Evolutionary conservation across 768 basidiomycete genomes (phyloP).

Genomic region (Mycena epipterygia): DNA sequence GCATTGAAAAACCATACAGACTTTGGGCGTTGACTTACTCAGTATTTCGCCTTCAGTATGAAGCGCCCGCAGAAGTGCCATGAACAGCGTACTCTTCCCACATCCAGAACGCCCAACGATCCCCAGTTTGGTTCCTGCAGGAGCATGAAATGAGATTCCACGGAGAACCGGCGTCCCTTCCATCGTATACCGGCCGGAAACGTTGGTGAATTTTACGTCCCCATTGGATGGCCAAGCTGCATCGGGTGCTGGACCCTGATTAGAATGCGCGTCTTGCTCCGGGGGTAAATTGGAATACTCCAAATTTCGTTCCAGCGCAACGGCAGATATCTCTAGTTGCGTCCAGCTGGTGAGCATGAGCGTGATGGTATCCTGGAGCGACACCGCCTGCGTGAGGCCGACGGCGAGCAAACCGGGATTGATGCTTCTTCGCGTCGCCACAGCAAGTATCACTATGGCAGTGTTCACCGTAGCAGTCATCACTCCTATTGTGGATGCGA

Average conservation of each 20-base stretch:
- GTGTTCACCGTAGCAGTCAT: conserved; percentile 32
- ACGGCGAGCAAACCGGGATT: conserved; percentile 30
- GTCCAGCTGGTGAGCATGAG: conserved; percentile 33
- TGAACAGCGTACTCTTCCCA: conserved; percentile 55
- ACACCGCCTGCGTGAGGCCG: conserved; percentile 29
- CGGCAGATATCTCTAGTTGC: conserved; percentile 32
- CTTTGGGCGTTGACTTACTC: neutral
- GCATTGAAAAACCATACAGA: neutral
- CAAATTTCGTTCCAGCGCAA: conserved; percentile 33
- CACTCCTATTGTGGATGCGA: conserved; percentile 24
- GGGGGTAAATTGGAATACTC: conserved; percentile 31
- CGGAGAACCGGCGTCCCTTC: conserved; percentile 14
- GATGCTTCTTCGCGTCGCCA: conserved; percentile 25
- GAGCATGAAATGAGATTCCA: conserved; percentile 24
- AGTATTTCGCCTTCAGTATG: conserved; percentile 57
- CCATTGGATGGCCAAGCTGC: conserved; percentile 58
- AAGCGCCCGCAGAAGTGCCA: conserved; percentile 60
- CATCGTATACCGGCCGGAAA: conserved; percentile 45
- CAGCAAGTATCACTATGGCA: conserved; percentile 25
- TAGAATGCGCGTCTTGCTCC: conserved; percentile 23
- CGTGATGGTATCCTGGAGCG: conserved; percentile 31
- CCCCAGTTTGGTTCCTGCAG: conserved; percentile 17
- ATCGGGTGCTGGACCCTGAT: neutral
- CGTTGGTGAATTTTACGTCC: conserved; percentile 55
- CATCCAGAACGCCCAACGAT: conserved; percentile 20